These are phyloP conservation scores for Skeletonema menzelii DNA, from an alignment of 108 stramenopile genomes.

Conservation along the genomic window DNA sequence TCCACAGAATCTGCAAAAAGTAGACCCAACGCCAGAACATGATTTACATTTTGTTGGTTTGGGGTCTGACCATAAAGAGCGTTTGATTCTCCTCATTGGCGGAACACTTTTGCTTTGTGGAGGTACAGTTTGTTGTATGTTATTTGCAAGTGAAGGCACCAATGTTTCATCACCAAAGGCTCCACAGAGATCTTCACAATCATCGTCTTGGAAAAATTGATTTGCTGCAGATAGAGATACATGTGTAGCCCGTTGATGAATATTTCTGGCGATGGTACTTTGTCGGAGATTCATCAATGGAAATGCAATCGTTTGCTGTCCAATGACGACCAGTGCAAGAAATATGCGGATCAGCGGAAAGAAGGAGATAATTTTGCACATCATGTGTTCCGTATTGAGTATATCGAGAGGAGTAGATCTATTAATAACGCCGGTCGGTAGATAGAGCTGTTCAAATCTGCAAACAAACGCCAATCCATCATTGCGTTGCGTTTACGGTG, in stretches of 20 bases:
- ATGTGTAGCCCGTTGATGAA: neutral
- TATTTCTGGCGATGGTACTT: neutral
- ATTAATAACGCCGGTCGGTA: no score
- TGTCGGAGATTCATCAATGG: neutral
- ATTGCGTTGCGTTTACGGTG: no score
- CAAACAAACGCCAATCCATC: no score
- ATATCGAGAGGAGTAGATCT: no score
- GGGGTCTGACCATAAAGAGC: constrained; percentile 7
- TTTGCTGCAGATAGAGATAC: neutral
- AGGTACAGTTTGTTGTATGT: neutral
- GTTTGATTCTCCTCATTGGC: neutral
- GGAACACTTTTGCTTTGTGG: neutral
- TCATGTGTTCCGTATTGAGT: neutral
- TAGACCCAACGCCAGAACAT: constrained; percentile 20
- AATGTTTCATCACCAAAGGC: constrained; percentile 10
- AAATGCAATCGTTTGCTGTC: neutral
- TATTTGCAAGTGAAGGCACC: neutral
- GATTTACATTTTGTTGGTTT: constrained; percentile 18
- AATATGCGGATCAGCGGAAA: neutral
- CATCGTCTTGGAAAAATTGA: constrained; percentile 26
- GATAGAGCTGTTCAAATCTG: no score
- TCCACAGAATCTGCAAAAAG: constrained; percentile 35
- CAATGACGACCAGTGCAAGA: neutral
- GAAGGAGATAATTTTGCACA: neutral
- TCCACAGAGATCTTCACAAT: constrained; percentile 40